These are phyloP conservation scores for Pseudomassariella vexata DNA, from an alignment of 2,329 filamentous ascomycete species.

Conservation along the genomic window DNA sequence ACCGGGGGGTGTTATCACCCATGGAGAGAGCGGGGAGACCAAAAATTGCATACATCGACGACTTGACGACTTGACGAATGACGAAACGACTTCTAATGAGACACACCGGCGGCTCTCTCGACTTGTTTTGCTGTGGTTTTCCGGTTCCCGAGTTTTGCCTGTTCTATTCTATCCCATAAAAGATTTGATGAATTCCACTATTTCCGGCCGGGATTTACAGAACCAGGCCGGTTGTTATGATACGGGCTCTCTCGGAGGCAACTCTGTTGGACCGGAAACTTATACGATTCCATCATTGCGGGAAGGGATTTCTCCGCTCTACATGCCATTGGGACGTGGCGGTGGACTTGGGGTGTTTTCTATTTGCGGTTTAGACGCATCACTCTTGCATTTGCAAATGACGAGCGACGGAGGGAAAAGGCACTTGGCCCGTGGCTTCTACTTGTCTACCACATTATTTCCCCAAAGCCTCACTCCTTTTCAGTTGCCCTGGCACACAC, in stretches of 20 bases:
- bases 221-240: constrained; percentile 19
- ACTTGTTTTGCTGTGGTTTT: constrained; percentile 11
- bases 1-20: no score
- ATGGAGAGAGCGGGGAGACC: constrained; percentile 20
- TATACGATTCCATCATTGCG: no score
- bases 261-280: constrained; percentile 12
- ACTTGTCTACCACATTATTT: no score
- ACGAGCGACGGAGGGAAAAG: no score
- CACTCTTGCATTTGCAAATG: no score
- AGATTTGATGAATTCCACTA: constrained; percentile 12
- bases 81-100: constrained; percentile 7
- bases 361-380: no score
- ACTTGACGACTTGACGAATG: constrained; percentile 15
- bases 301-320: no score
- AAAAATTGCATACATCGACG: constrained; percentile 28
- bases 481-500: no score
- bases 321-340: no score
- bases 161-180: constrained; percentile 12
- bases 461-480: no score
- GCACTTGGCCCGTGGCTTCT: no score
- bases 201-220: constrained; percentile 14
- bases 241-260: constrained; percentile 9
- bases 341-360: no score
- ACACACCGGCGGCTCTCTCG: constrained; percentile 7
- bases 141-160: constrained; percentile 8